Conservation (phyloP, 257 asterid species). For the Salvia rosmarinus region DNA sequence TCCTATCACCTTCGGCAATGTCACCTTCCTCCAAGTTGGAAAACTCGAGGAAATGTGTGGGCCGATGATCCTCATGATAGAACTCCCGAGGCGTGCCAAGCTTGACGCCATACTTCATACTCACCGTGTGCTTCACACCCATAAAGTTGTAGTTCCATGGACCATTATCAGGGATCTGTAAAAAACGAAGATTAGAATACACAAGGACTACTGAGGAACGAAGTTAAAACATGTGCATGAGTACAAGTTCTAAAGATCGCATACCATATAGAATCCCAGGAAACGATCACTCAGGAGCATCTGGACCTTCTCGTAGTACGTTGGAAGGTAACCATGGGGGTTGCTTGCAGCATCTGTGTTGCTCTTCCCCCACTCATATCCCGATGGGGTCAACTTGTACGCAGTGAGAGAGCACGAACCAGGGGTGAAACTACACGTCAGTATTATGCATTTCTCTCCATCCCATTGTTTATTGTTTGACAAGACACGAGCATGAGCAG, state of each 20-base stretch:
- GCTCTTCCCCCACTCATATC: slow-evolving; percentile 99
- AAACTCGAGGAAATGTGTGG: slow-evolving; percentile 91
- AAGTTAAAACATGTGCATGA: neutral
- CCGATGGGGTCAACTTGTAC: slow-evolving; percentile 88
- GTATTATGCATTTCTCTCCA: slow-evolving; percentile 91
- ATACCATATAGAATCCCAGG: slow-evolving; percentile 97
- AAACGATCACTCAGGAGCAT: slow-evolving; percentile 98
- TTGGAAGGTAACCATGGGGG: slow-evolving; percentile 90
- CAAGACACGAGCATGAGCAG: slow-evolving; percentile 73
- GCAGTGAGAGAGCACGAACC: slow-evolving; percentile 98
- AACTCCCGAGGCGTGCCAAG: slow-evolving; percentile 87
- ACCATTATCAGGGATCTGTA: slow-evolving; percentile 89
- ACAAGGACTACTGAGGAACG: neutral
- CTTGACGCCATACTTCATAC: slow-evolving; percentile 89
- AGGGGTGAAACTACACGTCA: slow-evolving; percentile 97
- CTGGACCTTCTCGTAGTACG: slow-evolving; percentile 96
- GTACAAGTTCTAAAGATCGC: neutral
- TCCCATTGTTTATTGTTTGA: slow-evolving; percentile 98
- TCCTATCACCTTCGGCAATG: slow-evolving; percentile 93
- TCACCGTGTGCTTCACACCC: slow-evolving; percentile 87
- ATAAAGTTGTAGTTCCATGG: slow-evolving; percentile 98
- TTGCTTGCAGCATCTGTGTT: slow-evolving; percentile 86
- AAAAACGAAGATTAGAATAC: neutral
- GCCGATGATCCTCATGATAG: slow-evolving; percentile 91
- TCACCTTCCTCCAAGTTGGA: slow-evolving; percentile 96